Evolutionary conservation across 208 protist species (phyloP).

Genomic region (Phytomonas francai): DNA sequence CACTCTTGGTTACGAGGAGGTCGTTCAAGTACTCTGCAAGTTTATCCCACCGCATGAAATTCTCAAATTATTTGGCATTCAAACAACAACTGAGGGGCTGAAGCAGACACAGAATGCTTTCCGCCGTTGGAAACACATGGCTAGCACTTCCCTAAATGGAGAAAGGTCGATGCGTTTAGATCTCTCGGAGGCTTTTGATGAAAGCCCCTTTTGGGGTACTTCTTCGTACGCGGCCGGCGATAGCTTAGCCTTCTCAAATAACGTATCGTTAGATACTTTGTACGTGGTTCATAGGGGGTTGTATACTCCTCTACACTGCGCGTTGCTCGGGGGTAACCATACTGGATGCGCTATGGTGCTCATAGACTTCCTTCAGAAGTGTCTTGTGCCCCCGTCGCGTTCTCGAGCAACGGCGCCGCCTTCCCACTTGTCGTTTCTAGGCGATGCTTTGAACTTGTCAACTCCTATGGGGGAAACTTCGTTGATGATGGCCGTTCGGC

Average conservation of each 20-base stretch:
- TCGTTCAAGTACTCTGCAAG: conserved; percentile 64
- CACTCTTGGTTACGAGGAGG: conserved; percentile 56
- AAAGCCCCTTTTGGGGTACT: not conserved
- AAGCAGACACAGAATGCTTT: not conserved
- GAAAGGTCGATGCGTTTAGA: not conserved
- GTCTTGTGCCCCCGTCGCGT: conserved; percentile 3
- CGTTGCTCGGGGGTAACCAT: not conserved
- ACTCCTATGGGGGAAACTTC: conserved; percentile 60
- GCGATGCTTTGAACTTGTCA: conserved; percentile 49
- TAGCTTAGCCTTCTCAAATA: not conserved
- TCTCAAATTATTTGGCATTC: conserved; percentile 44
- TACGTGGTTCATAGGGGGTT: not conserved
- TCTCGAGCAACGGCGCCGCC: conserved; percentile 5
- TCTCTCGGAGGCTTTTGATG: not conserved
- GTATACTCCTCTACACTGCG: not conserved
- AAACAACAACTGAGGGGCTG: conserved; percentile 22
- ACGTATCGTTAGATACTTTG: not conserved
- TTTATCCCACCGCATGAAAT: conserved; percentile 56
- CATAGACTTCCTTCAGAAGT: not conserved
- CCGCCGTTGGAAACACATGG: not conserved
- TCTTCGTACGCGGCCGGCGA: not conserved
- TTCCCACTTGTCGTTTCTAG: conserved; percentile 5
- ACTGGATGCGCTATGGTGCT: not conserved
- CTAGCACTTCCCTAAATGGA: not conserved
- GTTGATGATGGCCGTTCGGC: conserved; percentile 49